These are phyloP conservation scores for Endoconidiophora polonica DNA, from an alignment of 2,329 filamentous ascomycete species.

Conservation along the genomic window DNA sequence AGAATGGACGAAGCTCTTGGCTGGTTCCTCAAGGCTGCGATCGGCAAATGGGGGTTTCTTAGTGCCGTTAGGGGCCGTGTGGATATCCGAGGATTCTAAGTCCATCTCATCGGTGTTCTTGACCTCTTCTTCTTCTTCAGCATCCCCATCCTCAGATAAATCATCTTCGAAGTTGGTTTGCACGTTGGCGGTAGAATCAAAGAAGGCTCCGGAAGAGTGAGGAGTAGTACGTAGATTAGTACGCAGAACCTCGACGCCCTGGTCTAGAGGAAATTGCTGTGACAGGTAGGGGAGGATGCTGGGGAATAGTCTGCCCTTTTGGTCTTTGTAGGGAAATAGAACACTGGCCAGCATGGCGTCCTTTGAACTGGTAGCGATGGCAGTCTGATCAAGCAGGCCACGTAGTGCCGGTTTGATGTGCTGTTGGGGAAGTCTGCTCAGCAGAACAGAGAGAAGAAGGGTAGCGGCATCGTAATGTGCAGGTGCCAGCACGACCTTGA, in stretches of 20 bases:
- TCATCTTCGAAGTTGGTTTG: constrained; percentile 9
- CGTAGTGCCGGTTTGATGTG: constrained; percentile 55
- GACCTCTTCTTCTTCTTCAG: constrained; percentile 22
- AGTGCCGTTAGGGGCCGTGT: constrained; percentile 6
- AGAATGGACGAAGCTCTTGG: constrained; percentile 3
- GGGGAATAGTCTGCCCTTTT: constrained; percentile 45
- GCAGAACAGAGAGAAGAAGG: constrained; percentile 42
- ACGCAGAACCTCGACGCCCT: constrained; percentile 54
- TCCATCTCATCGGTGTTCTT: constrained; percentile 10
- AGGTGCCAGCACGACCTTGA: constrained; percentile 20
- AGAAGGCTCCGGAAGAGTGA: constrained; percentile 17
- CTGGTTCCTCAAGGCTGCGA: constrained; percentile 4
- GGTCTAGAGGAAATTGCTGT: constrained; percentile 43
- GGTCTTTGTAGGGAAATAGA: constrained; percentile 54
- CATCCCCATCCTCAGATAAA: constrained; percentile 14
- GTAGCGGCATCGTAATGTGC: constrained; percentile 40
- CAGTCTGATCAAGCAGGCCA: constrained; percentile 62
- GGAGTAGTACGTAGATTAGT: constrained; percentile 35
- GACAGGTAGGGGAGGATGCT: constrained; percentile 70
- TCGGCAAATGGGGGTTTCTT: constrained; percentile 9
- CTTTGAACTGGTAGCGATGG: constrained; percentile 52
- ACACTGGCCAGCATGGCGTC: constrained; percentile 67
- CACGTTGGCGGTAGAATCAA: constrained; percentile 14
- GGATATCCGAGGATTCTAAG: constrained; percentile 4
- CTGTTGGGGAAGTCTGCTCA: constrained; percentile 47